Conservation (phyloP, 2,329 filamentous ascomycete species). For the Meredithiella fracta region DNA sequence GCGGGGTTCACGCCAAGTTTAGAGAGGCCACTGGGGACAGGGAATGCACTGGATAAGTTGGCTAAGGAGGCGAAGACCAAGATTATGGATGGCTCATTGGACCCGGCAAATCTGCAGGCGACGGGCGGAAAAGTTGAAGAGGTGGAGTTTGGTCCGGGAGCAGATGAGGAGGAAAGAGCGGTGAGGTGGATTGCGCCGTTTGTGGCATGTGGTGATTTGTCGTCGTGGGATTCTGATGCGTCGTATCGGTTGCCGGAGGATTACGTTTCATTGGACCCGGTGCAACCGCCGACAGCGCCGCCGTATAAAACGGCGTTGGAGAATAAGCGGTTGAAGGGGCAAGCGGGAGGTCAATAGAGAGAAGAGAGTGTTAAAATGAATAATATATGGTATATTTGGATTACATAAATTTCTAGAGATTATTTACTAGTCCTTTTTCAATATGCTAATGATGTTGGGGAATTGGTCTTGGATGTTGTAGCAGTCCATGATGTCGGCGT, state of each 20-base stretch:
- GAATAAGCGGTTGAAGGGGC: constrained; percentile 51
- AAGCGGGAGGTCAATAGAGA: constrained; percentile 56
- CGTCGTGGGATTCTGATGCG: constrained; percentile 87
- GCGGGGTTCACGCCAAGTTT: constrained; percentile 58
- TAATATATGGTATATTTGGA: not conserved
- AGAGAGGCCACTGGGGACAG: constrained; percentile 56
- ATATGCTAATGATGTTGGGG: not conserved
- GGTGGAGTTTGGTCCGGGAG: constrained; percentile 18
- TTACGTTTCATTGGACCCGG: constrained; percentile 71
- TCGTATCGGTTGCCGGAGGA: constrained; percentile 80
- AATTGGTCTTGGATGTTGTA: not conserved
- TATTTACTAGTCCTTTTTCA: not conserved
- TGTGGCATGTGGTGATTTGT: constrained; percentile 90
- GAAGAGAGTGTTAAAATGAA: constrained; percentile 14
- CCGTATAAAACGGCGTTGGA: constrained; percentile 88
- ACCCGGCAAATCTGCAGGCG: constrained; percentile 1
- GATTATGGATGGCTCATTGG: constrained; percentile 28
- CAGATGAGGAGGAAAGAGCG: constrained; percentile 19
- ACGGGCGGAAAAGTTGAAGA: constrained; percentile 12
- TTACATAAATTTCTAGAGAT: no score
- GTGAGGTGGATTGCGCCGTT: constrained; percentile 82
- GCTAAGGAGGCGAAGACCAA: constrained; percentile 21
- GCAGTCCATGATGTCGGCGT: not conserved
- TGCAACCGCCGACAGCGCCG: constrained; percentile 89
- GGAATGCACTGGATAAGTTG: constrained; percentile 22